Conservation (phyloP, 805 yeast species). For the Candida takata region DNA sequence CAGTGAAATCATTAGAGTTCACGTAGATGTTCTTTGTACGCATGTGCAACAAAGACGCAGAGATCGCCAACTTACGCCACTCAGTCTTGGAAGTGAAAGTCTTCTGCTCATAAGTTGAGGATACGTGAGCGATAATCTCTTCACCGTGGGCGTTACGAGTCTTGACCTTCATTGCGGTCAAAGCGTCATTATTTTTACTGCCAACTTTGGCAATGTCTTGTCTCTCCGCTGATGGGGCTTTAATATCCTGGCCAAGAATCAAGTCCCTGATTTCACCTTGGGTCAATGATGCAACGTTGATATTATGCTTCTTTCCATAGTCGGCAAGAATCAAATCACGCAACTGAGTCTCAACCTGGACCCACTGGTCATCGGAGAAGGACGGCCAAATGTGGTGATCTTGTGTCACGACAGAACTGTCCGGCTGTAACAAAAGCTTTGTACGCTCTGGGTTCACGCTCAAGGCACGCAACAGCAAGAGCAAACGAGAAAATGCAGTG, state of each 20-base stretch:
- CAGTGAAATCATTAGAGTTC: constrained; percentile 57
- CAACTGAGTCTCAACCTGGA: constrained; percentile 75
- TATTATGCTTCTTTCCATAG: constrained; percentile 78
- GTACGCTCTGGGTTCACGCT: constrained; percentile 73
- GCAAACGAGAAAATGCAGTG: constrained; percentile 88
- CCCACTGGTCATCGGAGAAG: constrained; percentile 85
- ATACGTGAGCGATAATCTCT: constrained; percentile 89
- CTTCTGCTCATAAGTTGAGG: constrained; percentile 81
- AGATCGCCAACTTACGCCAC: constrained; percentile 86
- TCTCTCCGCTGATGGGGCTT: constrained; percentile 81
- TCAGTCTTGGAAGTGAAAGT: constrained; percentile 77
- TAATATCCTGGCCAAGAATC: constrained; percentile 88
- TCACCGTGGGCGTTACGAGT: constrained; percentile 94
- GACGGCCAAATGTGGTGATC: constrained; percentile 94
- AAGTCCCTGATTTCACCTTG: constrained; percentile 91
- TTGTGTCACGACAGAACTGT: constrained; percentile 57
- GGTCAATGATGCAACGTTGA: constrained; percentile 79
- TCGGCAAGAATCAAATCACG: constrained; percentile 83
- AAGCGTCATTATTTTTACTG: constrained; percentile 35
- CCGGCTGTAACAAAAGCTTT: constrained; percentile 69
- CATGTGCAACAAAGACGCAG: constrained; percentile 63
- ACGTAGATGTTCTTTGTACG: constrained; percentile 72
- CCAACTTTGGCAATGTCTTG: constrained; percentile 75
- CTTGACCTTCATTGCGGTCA: constrained; percentile 59
- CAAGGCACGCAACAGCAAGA: constrained; percentile 75